Evolutionary conservation across 176 grass and related monocot species (phyloP), one percentile per base, ranked within the genome.

Genomic region (Poa pratensis): DNA sequence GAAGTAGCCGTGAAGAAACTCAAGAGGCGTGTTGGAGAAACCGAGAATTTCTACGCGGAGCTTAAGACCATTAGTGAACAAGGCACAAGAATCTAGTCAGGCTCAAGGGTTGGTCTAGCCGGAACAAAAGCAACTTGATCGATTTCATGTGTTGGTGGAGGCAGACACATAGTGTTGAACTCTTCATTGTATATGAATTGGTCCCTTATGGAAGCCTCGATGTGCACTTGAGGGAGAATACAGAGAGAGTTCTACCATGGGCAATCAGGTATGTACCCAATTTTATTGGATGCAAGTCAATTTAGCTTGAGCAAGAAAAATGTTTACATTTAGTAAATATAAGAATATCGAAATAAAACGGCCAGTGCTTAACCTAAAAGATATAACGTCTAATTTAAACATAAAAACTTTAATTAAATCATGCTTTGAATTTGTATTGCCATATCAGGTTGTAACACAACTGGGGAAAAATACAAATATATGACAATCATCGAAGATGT

Each of bases 21-120:
- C 26, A 30, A 30, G 24, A 45, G 23, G 5, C 9, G 2, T 58
- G 55, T 9, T 58, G 55, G 45, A 6, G 3, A 26, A 3, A 28
- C 42, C 5, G 6, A 17, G 2, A 23, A 51, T 14, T 74, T 74
- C 23, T 27, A 51, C 3, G 23, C 5, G 15, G 71, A 74, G 9
- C 22, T 74, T 24, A 50, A 26, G 12, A 10, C 23, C 22, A 28
- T 74, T 74, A 28, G 45, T 30, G 45, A 51, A 27, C 71, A 1
- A 49, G 23, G 71, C 71, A 74, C 45, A 74, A 28, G 6, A 51
- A 74, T 51, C 45, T 74, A 26, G 71, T 51, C 71, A 74, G 26
- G 7, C 71, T 74, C 1, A 28, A 50, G 3, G 71, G 71, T 15
- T 74, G 71, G 43, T 74, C 45, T 49, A 18, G 14, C 71, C 15